Evolutionary conservation across 2,329 filamentous ascomycete genomes (phyloP).

Genomic region (Fusarium pseudocircinatum): DNA sequence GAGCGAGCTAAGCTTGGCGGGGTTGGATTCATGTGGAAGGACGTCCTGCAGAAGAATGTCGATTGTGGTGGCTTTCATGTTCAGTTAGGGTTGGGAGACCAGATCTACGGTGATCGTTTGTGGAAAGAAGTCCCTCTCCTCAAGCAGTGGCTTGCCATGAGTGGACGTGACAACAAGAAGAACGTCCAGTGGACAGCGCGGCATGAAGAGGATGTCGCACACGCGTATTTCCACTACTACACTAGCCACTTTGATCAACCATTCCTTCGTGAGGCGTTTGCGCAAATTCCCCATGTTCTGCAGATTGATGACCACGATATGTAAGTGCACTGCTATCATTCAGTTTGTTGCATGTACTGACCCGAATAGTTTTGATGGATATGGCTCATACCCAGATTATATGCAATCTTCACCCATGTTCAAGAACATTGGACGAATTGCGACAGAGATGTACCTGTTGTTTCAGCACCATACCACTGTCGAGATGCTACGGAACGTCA

Average conservation of each 20-base stretch:
- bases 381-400: slow-evolving; percentile 95
- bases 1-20: slow-evolving; percentile 89
- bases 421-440: slow-evolving; percentile 96
- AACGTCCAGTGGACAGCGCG: slow-evolving; percentile 91
- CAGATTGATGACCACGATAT: slow-evolving; percentile 98
- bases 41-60: slow-evolving; percentile 95
- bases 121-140: slow-evolving; percentile 96
- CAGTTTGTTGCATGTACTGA: slow-evolving; percentile 17
- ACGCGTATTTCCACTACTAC: slow-evolving; percentile 99
- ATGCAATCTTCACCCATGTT: slow-evolving; percentile 99
- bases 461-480: slow-evolving; percentile 98
- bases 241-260: slow-evolving; percentile 98
- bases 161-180: slow-evolving; percentile 91
- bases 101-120: slow-evolving; percentile 93
- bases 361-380: slow-evolving; percentile 84
- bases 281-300: slow-evolving; percentile 93
- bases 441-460: slow-evolving; percentile 96
- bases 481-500: slow-evolving; percentile 90
- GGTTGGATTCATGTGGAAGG: slow-evolving; percentile 97
- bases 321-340: slow-evolving; percentile 64
- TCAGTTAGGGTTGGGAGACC: slow-evolving; percentile 89
- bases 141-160: slow-evolving; percentile 94
- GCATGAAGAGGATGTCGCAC: slow-evolving; percentile 93
- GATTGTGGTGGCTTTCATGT: slow-evolving; percentile 97
- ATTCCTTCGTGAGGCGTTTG: slow-evolving; percentile 92